Evolutionary conservation across 139 green algal species (phyloP), one percentile per base, ranked within the genome.

Genomic region (Auxenochlorella pyrenoidosa): DNA sequence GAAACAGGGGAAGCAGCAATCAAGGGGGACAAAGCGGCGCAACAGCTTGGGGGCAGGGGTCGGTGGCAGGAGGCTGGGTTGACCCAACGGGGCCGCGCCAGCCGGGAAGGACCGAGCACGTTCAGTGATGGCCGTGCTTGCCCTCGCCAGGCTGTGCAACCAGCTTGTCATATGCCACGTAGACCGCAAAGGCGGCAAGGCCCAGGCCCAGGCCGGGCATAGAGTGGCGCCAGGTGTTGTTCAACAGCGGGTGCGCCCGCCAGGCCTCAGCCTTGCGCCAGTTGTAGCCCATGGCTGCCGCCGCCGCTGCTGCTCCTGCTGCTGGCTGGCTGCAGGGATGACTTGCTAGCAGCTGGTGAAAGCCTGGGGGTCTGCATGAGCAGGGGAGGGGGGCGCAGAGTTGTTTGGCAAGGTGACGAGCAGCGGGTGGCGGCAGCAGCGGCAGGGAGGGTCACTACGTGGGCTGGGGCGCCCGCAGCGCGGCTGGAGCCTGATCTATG

Each of bases 111-210:
- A n/a, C n/a, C n/a, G n/a, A n/a, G n/a, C n/a, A n/a, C n/a, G 77
- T 34, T 89, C 77, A 89, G 40, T 86, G 86, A 36, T 85, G 76
- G 21, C 30, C 75, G 3, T 63, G n/a, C 54, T 84, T 73, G 21
- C 6, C 71, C 1, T 44, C 34, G n/a, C 44, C 70, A 4, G 84
- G 66, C 70, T 77, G 43, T 0, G 59, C 72, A n/a, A 78, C 41
- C 32, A 86, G 84, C 72, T 94, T 83, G 41, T 94, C 92, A 36
- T 94, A 94, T 0, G 83, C 59, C 2, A 92, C 92, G 51, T 94
- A 94, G 13, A 89, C 60, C 0, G 73, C 86, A 86, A 94, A 94
- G 6, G 90, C 90, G 32, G 68, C 84, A 26, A 86, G 72, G 75
- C 86, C 92, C 34, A 93, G 58, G 15, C 77, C 75, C 32, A 94